These are phyloP conservation scores for Cladosporium sp. DNA, from an alignment of 2,329 filamentous ascomycete species.

Conservation along the genomic window DNA sequence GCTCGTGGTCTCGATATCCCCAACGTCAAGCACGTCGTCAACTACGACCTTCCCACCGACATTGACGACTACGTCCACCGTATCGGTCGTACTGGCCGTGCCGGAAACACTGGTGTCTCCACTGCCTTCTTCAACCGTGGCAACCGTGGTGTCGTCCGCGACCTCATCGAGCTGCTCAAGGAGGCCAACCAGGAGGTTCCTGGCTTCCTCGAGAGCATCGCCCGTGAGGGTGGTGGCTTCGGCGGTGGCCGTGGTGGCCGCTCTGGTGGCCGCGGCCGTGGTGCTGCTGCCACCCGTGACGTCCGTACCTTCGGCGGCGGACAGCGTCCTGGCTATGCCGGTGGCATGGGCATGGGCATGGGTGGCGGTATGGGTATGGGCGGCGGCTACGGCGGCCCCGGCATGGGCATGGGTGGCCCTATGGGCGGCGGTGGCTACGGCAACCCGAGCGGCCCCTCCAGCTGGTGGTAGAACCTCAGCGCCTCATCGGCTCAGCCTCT, in stretches of 20 bases:
- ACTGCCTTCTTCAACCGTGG: conserved; percentile 99
- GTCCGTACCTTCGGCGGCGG: conserved; percentile 58
- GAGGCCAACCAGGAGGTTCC: conserved; percentile 98
- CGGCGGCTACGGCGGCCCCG: conserved; percentile 27
- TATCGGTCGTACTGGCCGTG: conserved; percentile 99
- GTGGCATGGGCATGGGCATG: conserved; percentile 45
- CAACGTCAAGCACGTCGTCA: conserved; percentile 94
- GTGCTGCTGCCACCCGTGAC: conserved; percentile 69
- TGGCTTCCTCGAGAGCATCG: conserved; percentile 90
- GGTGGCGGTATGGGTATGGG: conserved; percentile 43
- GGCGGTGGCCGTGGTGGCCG: conserved; percentile 62
- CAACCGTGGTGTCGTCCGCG: conserved; percentile 94
- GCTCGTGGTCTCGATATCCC: conserved; percentile 86
- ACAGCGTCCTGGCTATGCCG: conserved; percentile 54
- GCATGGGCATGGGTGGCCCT: conserved; percentile 37
- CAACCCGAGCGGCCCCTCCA: conserved; percentile 59
- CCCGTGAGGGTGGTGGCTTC: conserved; percentile 80
- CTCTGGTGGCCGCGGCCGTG: conserved; percentile 65
- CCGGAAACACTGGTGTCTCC: conserved; percentile 95
- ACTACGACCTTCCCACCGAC: conserved; percentile 98
- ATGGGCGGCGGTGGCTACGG: conserved; percentile 53
- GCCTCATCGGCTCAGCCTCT: conserved; percentile 6
- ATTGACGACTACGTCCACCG: conserved; percentile 99
- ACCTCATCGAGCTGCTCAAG: conserved; percentile 95
- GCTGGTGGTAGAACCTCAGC: conserved; percentile 54